These are phyloP conservation scores for Backusella parvicylindrica DNA, from an alignment of 192 early-diverging fungal species.

Conservation along the genomic window DNA sequence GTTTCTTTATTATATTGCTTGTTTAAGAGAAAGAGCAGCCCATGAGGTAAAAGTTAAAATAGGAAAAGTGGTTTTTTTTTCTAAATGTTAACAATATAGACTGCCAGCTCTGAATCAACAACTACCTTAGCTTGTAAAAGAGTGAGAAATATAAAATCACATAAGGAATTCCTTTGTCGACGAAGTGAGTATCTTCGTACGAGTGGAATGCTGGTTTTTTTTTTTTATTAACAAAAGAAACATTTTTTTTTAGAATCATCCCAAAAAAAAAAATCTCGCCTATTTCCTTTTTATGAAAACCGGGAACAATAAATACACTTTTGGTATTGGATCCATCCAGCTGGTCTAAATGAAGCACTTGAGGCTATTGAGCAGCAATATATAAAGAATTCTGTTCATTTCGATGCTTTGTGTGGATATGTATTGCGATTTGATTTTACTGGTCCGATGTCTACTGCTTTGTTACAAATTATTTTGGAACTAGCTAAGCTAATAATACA, in stretches of 20 bases:
- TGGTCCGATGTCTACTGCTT: slow-evolving; percentile 77
- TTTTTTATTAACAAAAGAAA: not conserved
- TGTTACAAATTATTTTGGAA: slow-evolving; percentile 66
- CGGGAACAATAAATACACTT: slow-evolving; percentile 30
- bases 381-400: not conserved
- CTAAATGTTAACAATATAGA: not conserved
- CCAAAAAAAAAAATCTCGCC: slow-evolving; percentile 66
- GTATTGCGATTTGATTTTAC: slow-evolving; percentile 82
- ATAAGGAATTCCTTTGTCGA: slow-evolving; percentile 1
- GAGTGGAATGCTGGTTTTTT: no score
- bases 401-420: slow-evolving; percentile 51
- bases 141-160: slow-evolving; percentile 3
- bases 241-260: slow-evolving; percentile 32
- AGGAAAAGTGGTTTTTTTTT: not conserved
- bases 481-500: slow-evolving; percentile 9
- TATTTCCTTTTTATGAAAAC: slow-evolving; percentile 73
- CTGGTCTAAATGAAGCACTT: slow-evolving; percentile 48
- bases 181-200: no score
- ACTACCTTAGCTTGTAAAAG: not conserved
- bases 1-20: no score
- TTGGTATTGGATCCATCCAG: slow-evolving; percentile 87
- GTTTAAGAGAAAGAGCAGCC: slow-evolving; percentile 72
- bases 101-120: not conserved
- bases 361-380: slow-evolving; percentile 4
- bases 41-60: slow-evolving; percentile 66